Base-by-base conservation (phyloP, 345 rosid genomes). In the Fremontodendron californicum region DNA sequence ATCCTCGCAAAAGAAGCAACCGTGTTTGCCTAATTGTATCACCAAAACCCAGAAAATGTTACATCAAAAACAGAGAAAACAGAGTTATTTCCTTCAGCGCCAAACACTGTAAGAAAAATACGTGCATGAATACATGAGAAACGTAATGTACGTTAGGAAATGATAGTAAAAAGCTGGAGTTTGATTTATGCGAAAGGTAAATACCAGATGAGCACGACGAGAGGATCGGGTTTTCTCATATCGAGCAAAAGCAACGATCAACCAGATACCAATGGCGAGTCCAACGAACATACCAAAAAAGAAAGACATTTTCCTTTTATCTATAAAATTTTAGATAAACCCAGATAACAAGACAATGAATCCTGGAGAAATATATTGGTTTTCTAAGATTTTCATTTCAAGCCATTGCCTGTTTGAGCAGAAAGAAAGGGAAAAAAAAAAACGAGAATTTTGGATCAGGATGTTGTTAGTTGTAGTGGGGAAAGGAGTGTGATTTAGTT, bases 1-100 rank as follows among this genome's bases (percentile, higher is more conserved):
- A 95, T 87, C 76, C 91, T 93, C 23, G 97, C 93, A 80, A 93
- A 95, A 55, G 96, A 90, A 9, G 98, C 98, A 54, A 93, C 84
- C 39, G 80, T 88, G 48, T 73, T 81, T 3, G 98, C 99, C 99
- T 95, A 31, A 2, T 35, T 29, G 23, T 21, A 12, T 19, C 37
- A 25, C 5, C 57, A 5, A 63, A 39, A 35, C 45, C 31, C 67
- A 63, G 21, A 63, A 64, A 18, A 12, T 13, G 27, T 67, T 25
- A 43, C 45, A 62, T 21, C 35, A 37, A 13, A 57, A 21, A 43
- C 42, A n/a, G 33, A 27, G n/a, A 18, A 18, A 25, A 66, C 25
- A 49, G 25, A 37, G 67, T n/a, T n/a, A n/a, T n/a, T n/a, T n/a
- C n/a, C n/a, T n/a, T n/a, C n/a, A n/a, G n/a, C n/a, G n/a, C n/a